A percentile compares a stretch with the other conserved stretches of the same genome.
Conservation (phyloP, 1,139 yeast species). For the Yamadazyma diospyri region DNA sequence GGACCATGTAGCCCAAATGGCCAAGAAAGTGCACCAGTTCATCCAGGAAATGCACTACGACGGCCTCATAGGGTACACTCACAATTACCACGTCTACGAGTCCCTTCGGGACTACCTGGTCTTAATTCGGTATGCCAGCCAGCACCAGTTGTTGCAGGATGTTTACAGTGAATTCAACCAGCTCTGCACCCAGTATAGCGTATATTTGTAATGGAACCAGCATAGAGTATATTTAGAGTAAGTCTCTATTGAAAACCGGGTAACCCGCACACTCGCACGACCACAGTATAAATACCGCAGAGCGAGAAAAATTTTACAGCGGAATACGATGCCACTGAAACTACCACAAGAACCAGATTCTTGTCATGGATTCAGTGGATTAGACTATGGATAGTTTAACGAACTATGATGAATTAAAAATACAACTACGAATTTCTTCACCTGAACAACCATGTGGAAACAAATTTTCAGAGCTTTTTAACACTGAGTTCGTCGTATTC, state of each 20-base stretch:
- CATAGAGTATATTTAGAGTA: too few species aligned
- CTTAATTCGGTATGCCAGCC: background rate
- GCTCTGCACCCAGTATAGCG: too few species aligned
- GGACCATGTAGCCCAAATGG: background rate
- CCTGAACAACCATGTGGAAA: constrained; percentile 58
- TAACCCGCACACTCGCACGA: too few species aligned
- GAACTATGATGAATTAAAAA: constrained; percentile 39
- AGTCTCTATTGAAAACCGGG: too few species aligned
- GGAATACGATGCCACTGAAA: background rate
- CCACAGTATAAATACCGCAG: constrained; percentile 1
- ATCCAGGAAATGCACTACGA: constrained; percentile 1
- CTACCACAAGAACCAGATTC: background rate
- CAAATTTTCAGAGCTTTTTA: constrained; percentile 66
- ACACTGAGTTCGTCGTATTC: constrained; percentile 50
- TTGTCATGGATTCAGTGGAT: constrained; percentile 2
- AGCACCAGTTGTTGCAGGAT: too few species aligned
- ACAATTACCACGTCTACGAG: constrained; percentile 2
- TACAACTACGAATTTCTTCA: constrained; percentile 61
- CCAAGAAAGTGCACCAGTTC: background rate
- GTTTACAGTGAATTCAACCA: too few species aligned
- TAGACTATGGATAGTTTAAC: background rate
- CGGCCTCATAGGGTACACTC: constrained; percentile 3
- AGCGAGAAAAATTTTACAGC: constrained; percentile 4
- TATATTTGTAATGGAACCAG: too few species aligned
- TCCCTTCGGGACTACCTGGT: background rate